Evolutionary conservation across 1,284 basidiomycete genomes (phyloP).

Genomic region (Pyrrhoderma noxium): DNA sequence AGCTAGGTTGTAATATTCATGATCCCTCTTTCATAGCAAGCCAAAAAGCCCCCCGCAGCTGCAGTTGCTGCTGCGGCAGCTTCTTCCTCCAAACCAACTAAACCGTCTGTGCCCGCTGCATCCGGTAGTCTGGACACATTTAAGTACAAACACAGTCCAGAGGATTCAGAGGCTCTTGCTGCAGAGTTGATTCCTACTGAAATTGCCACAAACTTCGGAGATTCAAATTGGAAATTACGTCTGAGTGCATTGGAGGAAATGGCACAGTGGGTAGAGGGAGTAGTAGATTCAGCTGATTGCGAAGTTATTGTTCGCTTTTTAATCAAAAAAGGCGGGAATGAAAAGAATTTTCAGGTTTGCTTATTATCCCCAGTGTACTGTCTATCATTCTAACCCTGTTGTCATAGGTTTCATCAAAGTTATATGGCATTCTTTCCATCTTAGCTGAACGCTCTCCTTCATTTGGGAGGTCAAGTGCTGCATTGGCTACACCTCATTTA

Average conservation of each 20-base stretch:
- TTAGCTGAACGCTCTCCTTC: constrained; percentile 76
- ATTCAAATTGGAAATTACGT: constrained; percentile 90
- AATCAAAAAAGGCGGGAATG: constrained; percentile 91
- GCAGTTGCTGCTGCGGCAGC: constrained; percentile 23
- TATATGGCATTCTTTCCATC: constrained; percentile 70
- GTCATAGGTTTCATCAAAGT: constrained; percentile 77
- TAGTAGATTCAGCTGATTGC: constrained; percentile 67
- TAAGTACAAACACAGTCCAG: constrained; percentile 86
- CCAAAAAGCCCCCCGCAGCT: constrained; percentile 27
- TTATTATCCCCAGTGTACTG: constrained; percentile 5
- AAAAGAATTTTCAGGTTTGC: constrained; percentile 96
- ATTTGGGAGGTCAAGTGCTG: constrained; percentile 83
- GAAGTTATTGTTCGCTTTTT: constrained; percentile 90
- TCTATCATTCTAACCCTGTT: neutral
- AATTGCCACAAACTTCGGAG: constrained; percentile 69
- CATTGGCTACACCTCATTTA: constrained; percentile 78
- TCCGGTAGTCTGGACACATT: constrained; percentile 70
- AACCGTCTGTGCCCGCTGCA: constrained; percentile 39
- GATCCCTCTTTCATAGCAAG: constrained; percentile 12
- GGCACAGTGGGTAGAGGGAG: constrained; percentile 73
- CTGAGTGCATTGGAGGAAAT: constrained; percentile 85
- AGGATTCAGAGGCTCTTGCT: constrained; percentile 86
- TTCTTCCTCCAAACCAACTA: constrained; percentile 41
- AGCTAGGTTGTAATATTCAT: neutral
- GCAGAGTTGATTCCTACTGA: constrained; percentile 67